phyloP scores from a whole-genome alignment of 495 filamentous ascomycete species.

The Podospora pseudopauciseta region DNA sequence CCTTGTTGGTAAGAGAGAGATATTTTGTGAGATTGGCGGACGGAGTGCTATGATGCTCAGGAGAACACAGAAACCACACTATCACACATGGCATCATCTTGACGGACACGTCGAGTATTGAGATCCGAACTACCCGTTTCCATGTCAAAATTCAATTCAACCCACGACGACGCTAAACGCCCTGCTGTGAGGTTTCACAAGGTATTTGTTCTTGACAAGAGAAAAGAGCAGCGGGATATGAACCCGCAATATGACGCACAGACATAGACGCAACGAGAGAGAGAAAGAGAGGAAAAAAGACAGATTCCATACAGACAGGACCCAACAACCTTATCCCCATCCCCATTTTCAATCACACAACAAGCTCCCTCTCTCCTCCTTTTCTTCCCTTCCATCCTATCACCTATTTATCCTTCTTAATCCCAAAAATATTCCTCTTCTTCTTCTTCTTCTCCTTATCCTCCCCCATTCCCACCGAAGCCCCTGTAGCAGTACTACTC shows the following conservation, averaged over 20 bases:
- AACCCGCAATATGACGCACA: neutral
- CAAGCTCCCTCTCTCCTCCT: neutral
- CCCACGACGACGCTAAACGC: neutral
- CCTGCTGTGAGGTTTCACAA: neutral
- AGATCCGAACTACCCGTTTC: neutral
- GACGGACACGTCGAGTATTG: neutral
- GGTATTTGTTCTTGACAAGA: neutral
- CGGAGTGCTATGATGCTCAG: no score
- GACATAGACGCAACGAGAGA: neutral
- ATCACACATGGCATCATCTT: no score
- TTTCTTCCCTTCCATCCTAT: neutral
- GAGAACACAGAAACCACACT: no score
- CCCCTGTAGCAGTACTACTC: slow-evolving; percentile 21
- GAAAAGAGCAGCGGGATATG: neutral
- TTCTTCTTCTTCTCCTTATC: slow-evolving; percentile 63
- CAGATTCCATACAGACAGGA: neutral
- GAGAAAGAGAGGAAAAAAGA: neutral
- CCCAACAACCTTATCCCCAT: neutral
- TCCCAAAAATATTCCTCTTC: slow-evolving; percentile 73
- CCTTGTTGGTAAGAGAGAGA: no score
- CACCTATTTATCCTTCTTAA: slow-evolving; percentile 45
- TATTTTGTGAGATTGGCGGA: no score
- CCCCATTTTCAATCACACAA: neutral
- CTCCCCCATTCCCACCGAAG: slow-evolving; percentile 24
- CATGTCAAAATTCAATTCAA: neutral